Evolutionary conservation across 2,329 filamentous ascomycete species (phyloP).

Genomic region (Orbilia blumenaviensis): DNA sequence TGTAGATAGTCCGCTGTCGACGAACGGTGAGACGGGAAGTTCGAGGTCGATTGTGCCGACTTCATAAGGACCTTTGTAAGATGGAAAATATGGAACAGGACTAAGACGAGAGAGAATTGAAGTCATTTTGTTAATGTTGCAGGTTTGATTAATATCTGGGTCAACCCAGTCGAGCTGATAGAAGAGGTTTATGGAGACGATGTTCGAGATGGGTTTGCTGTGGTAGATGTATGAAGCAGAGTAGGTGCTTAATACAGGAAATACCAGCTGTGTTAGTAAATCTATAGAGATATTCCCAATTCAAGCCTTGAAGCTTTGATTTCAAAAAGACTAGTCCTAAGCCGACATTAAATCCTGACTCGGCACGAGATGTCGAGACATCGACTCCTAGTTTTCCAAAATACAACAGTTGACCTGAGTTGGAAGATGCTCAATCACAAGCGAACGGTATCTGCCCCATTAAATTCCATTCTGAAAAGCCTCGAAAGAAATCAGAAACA

Average conservation of each 20-base stretch:
- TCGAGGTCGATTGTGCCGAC: conserved; percentile 84
- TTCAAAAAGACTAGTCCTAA: too few relatives aligned
- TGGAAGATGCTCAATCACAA: too few relatives aligned
- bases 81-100: conserved; percentile 71
- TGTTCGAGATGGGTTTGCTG: too few relatives aligned
- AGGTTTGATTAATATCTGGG: background rate
- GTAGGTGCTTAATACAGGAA: too few relatives aligned
- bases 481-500: background rate
- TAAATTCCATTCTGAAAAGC: background rate
- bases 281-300: too few relatives aligned
- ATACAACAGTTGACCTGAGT: conserved; percentile 23
- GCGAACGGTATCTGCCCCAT: background rate
- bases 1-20: conserved; percentile 26
- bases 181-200: too few relatives aligned
- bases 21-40: conserved; percentile 69
- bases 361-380: too few relatives aligned
- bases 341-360: too few relatives aligned
- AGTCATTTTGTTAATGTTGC: conserved; percentile 10
- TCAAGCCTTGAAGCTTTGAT: too few relatives aligned
- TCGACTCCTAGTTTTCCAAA: background rate
- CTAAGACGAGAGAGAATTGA: conserved; percentile 32
- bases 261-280: too few relatives aligned
- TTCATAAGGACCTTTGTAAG: conserved; percentile 78
- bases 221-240: too few relatives aligned
- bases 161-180: too few relatives aligned